Evolutionary conservation across 805 yeast species (phyloP).

Genomic region (Naumovozyma castellii): DNA sequence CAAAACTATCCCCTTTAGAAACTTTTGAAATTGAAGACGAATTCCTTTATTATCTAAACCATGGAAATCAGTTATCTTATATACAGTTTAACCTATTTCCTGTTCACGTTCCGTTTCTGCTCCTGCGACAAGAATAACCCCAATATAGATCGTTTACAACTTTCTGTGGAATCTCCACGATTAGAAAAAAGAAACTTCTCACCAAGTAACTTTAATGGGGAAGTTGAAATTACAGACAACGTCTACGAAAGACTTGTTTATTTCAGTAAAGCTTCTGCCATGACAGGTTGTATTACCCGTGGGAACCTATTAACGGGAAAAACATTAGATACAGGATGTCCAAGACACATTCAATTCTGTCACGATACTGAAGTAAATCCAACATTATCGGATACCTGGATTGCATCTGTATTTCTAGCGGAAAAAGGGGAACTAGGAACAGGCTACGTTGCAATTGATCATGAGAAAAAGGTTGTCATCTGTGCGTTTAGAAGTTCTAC

Average conservation of each 20-base stretch:
- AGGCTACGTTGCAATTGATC: constrained; percentile 47
- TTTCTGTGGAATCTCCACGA: no score
- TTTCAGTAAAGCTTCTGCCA: constrained; percentile 27
- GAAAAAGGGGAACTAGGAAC: constrained; percentile 41
- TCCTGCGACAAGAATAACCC: no score
- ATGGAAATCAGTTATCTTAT: no score
- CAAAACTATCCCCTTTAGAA: no score
- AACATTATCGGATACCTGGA: constrained; percentile 24
- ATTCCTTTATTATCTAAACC: no score
- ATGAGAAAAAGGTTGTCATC: constrained; percentile 33
- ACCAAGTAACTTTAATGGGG: no score
- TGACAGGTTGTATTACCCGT: constrained; percentile 30
- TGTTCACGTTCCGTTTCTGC: no score
- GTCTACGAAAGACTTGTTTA: constrained; percentile 26
- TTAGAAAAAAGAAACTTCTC: neutral
- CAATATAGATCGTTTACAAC: no score
- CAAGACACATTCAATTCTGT: constrained; percentile 26
- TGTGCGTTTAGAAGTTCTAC: constrained; percentile 58
- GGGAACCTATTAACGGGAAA: constrained; percentile 15
- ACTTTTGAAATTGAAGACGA: no score
- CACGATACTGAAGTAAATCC: constrained; percentile 19
- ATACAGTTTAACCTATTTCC: no score
- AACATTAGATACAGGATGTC: constrained; percentile 28
- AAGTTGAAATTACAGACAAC: constrained; percentile 4
- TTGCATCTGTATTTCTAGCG: constrained; percentile 35